A percentile compares a stretch with the other conserved stretches of the same genome.
These are phyloP conservation scores for Metschnikowia noctiluminum DNA, from an alignment of 805 yeast genomes.

Conservation along the genomic window DNA sequence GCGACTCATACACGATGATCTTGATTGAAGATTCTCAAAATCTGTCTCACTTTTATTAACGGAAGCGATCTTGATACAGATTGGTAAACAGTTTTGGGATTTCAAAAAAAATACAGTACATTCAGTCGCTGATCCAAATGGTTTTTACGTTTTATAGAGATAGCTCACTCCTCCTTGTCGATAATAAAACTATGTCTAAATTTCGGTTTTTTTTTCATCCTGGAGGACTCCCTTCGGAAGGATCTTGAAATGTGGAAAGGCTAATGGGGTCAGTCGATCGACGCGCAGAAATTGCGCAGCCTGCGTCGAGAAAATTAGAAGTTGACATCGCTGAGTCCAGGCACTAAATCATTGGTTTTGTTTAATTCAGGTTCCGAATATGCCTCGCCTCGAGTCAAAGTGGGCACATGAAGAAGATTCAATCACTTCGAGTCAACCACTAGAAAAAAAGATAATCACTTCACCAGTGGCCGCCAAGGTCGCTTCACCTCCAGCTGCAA, in stretches of 20 bases:
- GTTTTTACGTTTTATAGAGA: too few relatives aligned
- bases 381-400: slow-evolving; percentile 26
- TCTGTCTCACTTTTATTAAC: too few relatives aligned
- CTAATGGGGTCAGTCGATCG: background rate
- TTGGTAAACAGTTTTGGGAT: too few relatives aligned
- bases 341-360: background rate
- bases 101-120: too few relatives aligned
- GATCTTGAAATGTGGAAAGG: background rate
- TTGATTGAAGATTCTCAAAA: too few relatives aligned
- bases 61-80: too few relatives aligned
- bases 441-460: too few relatives aligned
- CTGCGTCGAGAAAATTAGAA: background rate
- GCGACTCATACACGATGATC: too few relatives aligned
- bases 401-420: slow-evolving; percentile 33
- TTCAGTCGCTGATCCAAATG: too few relatives aligned
- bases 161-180: too few relatives aligned
- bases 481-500: background rate
- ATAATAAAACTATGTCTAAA: too few relatives aligned
- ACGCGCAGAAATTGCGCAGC: background rate
- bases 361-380: background rate
- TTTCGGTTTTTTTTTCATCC: background rate
- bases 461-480: background rate
- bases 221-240: slow-evolving; percentile 1
- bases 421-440: background rate
- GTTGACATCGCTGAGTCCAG: background rate